Evolutionary conservation across 805 yeast species (phyloP).

Genomic region (Vanderwaltozyma tropicalis): DNA sequence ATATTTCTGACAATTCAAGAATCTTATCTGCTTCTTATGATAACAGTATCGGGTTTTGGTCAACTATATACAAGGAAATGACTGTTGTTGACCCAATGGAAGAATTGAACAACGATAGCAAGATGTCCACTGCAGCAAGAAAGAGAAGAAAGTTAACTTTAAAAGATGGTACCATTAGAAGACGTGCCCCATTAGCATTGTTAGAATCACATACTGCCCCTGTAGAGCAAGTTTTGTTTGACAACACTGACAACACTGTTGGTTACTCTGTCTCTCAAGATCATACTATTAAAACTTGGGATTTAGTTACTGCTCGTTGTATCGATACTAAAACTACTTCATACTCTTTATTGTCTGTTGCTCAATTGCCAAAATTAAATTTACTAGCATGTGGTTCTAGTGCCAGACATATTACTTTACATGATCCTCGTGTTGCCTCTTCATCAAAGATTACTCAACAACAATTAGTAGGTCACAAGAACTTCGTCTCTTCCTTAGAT

Average conservation of each 20-base stretch:
- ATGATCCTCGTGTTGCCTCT: slow-evolving; percentile 70
- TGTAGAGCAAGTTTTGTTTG: slow-evolving; percentile 77
- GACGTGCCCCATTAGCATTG: slow-evolving; percentile 72
- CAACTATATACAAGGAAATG: slow-evolving; percentile 78
- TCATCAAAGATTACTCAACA: slow-evolving; percentile 52
- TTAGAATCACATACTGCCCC: slow-evolving; percentile 79
- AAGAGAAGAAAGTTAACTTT: slow-evolving; percentile 79
- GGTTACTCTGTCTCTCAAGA: slow-evolving; percentile 94
- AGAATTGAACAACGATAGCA: slow-evolving; percentile 35
- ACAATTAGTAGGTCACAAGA: slow-evolving; percentile 81
- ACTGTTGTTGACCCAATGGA: slow-evolving; percentile 43
- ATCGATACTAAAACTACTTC: slow-evolving; percentile 85
- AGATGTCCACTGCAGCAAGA: slow-evolving; percentile 67
- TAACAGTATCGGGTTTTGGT: slow-evolving; percentile 75
- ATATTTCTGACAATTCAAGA: slow-evolving; percentile 45
- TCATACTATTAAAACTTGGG: slow-evolving; percentile 95
- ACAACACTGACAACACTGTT: slow-evolving; percentile 60
- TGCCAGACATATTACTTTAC: slow-evolving; percentile 91
- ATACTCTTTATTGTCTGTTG: slow-evolving; percentile 68
- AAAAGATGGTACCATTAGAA: slow-evolving; percentile 62
- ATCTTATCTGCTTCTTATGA: slow-evolving; percentile 83
- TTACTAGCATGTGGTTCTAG: slow-evolving; percentile 89
- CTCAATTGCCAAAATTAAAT: slow-evolving; percentile 55
- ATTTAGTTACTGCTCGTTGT: slow-evolving; percentile 72
- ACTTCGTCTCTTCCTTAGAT: slow-evolving; percentile 74